These are phyloP conservation scores for Hyaloscypha bicolor DNA, from an alignment of 495 filamentous ascomycete genomes.

Conservation along the genomic window DNA sequence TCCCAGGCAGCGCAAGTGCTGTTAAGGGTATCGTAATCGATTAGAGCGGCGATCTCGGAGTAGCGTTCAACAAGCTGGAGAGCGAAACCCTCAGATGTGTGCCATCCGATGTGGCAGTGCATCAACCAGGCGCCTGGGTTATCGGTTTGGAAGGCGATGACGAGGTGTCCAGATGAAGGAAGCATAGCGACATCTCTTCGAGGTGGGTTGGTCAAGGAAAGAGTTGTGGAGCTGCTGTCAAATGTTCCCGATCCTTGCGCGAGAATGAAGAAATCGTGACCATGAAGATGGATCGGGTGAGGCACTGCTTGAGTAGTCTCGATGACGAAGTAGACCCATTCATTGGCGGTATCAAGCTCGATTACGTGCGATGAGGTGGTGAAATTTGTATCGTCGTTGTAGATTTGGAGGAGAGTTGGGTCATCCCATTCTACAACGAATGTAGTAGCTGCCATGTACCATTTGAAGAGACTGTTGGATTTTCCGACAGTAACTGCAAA, in stretches of 20 bases:
- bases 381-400: slow-evolving; percentile 17
- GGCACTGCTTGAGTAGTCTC: slow-evolving; percentile 60
- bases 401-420: slow-evolving; percentile 31
- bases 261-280: slow-evolving; percentile 58
- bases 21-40: slow-evolving; percentile 38
- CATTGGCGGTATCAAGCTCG: slow-evolving; percentile 38
- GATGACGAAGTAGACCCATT: slow-evolving; percentile 60
- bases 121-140: slow-evolving; percentile 49
- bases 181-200: slow-evolving; percentile 60
- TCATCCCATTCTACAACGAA: slow-evolving; percentile 46
- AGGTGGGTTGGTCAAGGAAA: slow-evolving; percentile 50
- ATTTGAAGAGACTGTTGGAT: slow-evolving; percentile 39
- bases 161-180: slow-evolving; percentile 44
- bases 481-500: slow-evolving; percentile 35
- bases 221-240: slow-evolving; percentile 28
- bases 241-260: slow-evolving; percentile 44
- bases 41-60: slow-evolving; percentile 39
- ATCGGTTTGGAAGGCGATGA: slow-evolving; percentile 53
- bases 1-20: slow-evolving; percentile 40
- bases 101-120: slow-evolving; percentile 60
- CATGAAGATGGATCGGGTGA: slow-evolving; percentile 66
- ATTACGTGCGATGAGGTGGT: slow-evolving; percentile 44
- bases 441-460: slow-evolving; percentile 44
- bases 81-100: slow-evolving; percentile 56
- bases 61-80: slow-evolving; percentile 56